Conservation (phyloP, 1,284 basidiomycete genomes). For the Ceratobasidium papillatum region DNA sequence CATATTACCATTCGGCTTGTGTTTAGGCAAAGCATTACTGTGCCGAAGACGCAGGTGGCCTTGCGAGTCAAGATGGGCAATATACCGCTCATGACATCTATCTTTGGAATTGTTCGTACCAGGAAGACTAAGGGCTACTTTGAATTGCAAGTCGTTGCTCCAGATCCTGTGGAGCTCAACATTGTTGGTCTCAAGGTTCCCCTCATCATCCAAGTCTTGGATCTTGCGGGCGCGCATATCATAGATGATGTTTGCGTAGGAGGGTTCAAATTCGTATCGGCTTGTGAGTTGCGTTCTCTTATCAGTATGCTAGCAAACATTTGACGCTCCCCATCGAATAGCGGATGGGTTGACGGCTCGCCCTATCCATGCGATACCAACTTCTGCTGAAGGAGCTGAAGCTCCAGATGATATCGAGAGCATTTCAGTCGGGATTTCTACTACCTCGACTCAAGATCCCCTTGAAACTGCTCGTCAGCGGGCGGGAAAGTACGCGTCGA, state of each 20-base stretch:
- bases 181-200: conserved; percentile 20
- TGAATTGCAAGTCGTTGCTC: conserved; percentile 14
- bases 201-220: conserved; percentile 8
- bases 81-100: conserved; percentile 12
- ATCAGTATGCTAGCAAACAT: neutral
- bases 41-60: neutral
- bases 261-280: neutral
- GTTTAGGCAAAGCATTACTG: neutral
- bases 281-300: neutral
- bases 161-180: conserved; percentile 11
- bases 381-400: neutral
- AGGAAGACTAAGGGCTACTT: neutral
- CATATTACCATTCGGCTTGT: conserved; percentile 7
- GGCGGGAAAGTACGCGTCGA: neutral
- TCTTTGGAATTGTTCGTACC: neutral
- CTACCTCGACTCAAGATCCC: neutral
- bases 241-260: conserved; percentile 33
- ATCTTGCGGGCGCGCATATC: neutral
- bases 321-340: neutral
- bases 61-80: conserved; percentile 36
- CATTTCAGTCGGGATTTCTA: neutral
- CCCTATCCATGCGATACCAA: neutral
- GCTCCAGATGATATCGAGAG: neutral
- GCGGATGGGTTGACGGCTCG: neutral
- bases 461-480: neutral